phyloP scores from a whole-genome alignment of 208 protist genomes.

The Leishmania turanica region DNA sequence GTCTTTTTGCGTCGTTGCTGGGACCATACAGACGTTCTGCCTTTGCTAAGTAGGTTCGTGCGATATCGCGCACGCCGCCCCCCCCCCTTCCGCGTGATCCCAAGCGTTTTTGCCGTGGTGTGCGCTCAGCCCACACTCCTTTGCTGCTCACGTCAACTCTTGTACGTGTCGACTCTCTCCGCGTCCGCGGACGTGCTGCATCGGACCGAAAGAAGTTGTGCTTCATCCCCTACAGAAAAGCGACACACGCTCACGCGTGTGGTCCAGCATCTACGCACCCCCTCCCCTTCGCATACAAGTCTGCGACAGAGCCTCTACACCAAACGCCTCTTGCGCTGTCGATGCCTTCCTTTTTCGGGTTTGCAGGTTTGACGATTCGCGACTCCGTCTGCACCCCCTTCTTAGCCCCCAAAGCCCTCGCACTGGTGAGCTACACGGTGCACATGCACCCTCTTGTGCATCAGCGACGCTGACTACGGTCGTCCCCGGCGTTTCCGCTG shows the following conservation, averaged over 20 bases:
- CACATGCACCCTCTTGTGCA: background rate
- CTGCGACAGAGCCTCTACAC: no score
- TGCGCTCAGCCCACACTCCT: no score
- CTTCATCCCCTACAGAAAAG: background rate
- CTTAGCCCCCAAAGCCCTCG: background rate
- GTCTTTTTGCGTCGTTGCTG: background rate
- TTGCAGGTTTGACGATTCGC: background rate
- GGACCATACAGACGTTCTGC: background rate
- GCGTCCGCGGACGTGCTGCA: background rate
- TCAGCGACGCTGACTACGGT: slow-evolving; percentile 16
- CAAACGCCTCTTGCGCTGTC: background rate
- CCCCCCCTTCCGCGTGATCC: no score
- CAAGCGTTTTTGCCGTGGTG: no score
- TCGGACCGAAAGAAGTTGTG: background rate
- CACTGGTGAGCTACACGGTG: background rate
- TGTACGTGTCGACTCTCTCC: background rate
- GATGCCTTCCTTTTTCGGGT: background rate
- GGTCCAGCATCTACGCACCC: background rate
- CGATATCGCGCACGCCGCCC: no score
- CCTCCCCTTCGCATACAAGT: background rate
- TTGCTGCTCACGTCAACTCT: background rate
- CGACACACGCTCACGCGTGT: background rate
- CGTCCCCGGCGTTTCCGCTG: slow-evolving; percentile 5
- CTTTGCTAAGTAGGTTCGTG: background rate
- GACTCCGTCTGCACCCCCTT: background rate